Evolutionary conservation across 768 basidiomycete species (phyloP).

Genomic region (Tulasnella sp.): DNA sequence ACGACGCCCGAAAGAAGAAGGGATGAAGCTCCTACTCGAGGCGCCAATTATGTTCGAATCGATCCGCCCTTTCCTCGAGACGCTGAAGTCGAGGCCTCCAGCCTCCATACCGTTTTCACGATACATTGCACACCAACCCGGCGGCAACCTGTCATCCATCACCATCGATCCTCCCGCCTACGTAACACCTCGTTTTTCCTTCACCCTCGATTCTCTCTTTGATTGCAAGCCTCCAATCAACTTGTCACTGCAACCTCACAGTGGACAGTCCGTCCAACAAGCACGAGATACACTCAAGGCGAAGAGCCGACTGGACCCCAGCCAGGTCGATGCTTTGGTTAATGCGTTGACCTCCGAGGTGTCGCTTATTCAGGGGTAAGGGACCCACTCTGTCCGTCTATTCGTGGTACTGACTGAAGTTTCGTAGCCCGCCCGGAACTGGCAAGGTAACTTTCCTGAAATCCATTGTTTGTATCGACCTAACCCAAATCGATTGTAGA

Average conservation of each 20-base stretch:
- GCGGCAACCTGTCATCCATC: constrained; percentile 36
- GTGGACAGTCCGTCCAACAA: constrained; percentile 50
- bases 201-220: constrained; percentile 61
- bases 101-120: constrained; percentile 58
- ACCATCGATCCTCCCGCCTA: constrained; percentile 59
- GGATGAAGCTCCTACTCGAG: constrained; percentile 55
- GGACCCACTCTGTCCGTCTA: neutral
- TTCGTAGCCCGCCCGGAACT: constrained; percentile 73
- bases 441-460: constrained; percentile 61
- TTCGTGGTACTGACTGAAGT: constrained; percentile 41
- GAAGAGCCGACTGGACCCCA: constrained; percentile 63
- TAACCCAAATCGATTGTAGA: constrained; percentile 45
- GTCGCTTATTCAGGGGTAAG: constrained; percentile 72
- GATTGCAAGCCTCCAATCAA: constrained; percentile 47
- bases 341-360: constrained; percentile 63
- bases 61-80: constrained; percentile 68
- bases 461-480: neutral
- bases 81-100: constrained; percentile 58
- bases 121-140: constrained; percentile 53
- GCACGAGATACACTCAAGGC: constrained; percentile 53
- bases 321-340: constrained; percentile 71
- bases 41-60: constrained; percentile 68
- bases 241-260: constrained; percentile 47
- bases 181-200: constrained; percentile 60
- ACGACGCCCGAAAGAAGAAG: neutral